phyloP scores from a whole-genome alignment of 169 alveolate genomes.

The Cryptosporidium canis region DNA sequence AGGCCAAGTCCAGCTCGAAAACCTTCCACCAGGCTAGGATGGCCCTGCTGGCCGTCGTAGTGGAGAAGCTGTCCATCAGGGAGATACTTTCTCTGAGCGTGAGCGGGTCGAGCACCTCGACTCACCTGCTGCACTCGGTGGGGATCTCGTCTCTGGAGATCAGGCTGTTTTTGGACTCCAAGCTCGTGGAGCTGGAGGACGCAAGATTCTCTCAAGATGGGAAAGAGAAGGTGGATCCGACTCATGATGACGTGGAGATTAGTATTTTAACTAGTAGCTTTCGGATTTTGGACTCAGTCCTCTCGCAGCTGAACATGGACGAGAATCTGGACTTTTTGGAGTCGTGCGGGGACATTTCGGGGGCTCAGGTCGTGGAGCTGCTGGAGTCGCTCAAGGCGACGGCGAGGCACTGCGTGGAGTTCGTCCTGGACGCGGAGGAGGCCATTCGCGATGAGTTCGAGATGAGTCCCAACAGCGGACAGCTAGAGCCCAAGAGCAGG shows the following conservation, averaged over 20 bases:
- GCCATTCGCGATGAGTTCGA: not conserved
- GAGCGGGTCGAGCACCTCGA: not conserved
- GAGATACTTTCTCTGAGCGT: constrained; percentile 4
- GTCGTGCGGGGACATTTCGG: not conserved
- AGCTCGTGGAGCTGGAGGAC: constrained; percentile 13
- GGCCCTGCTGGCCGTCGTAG: not conserved
- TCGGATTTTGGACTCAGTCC: constrained; percentile 10
- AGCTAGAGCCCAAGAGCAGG: not conserved
- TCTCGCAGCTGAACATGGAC: constrained; percentile 27
- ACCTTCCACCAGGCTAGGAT: constrained; percentile 36
- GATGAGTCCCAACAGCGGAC: not conserved
- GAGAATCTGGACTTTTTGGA: constrained; percentile 35
- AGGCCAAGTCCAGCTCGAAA: constrained; percentile 12
- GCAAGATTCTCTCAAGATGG: not conserved
- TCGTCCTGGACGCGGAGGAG: constrained; percentile 21
- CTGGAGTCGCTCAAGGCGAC: constrained; percentile 2
- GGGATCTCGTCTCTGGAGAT: constrained; percentile 26
- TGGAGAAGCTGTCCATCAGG: not conserved
- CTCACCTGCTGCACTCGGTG: constrained; percentile 5
- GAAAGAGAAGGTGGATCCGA: not conserved
- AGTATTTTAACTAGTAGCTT: constrained; percentile 14
- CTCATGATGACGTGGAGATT: not conserved
- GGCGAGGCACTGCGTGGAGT: constrained; percentile 12
- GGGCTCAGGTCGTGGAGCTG: constrained; percentile 9
- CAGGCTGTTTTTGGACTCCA: constrained; percentile 1